Conservation (phyloP, 768 basidiomycete species). For the Russula dissimulans region DNA sequence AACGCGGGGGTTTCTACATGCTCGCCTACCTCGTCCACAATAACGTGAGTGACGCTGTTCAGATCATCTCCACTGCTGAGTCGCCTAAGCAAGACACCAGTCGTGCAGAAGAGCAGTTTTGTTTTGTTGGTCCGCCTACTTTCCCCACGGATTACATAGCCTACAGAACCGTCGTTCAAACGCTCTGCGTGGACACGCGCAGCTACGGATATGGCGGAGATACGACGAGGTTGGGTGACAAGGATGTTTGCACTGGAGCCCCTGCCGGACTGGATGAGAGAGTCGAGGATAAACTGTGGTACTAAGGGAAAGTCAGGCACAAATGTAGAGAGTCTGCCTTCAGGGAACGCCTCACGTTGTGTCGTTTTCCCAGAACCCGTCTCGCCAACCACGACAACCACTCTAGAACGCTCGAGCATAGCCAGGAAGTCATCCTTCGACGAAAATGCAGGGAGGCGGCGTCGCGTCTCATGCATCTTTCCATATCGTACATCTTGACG, state of each 20-base stretch:
- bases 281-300: slow-evolving; percentile 85
- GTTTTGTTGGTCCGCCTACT: slow-evolving; percentile 56
- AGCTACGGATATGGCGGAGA: slow-evolving; percentile 85
- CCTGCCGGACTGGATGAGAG: slow-evolving; percentile 49
- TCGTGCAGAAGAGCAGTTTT: slow-evolving; percentile 84
- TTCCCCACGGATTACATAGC: slow-evolving; percentile 87
- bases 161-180: slow-evolving; percentile 66
- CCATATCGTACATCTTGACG: slow-evolving; percentile 40
- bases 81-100: slow-evolving; percentile 81
- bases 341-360: slow-evolving; percentile 42
- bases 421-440: slow-evolving; percentile 54
- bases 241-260: slow-evolving; percentile 69
- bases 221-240: slow-evolving; percentile 82
- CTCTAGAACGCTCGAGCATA: slow-evolving; percentile 47
- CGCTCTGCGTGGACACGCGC: slow-evolving; percentile 79
- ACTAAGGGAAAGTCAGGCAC: slow-evolving; percentile 32
- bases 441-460: slow-evolving; percentile 68
- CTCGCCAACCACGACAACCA: slow-evolving; percentile 83
- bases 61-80: slow-evolving; percentile 67
- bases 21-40: slow-evolving; percentile 75
- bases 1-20: not conserved
- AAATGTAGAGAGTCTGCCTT: not conserved
- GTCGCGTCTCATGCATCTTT: slow-evolving; percentile 45
- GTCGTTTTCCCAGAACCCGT: slow-evolving; percentile 93
- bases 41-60: slow-evolving; percentile 65